Evolutionary conservation across 176 grass and related monocot genomes (phyloP).

Genomic region (Cenchrus fungigraminus): DNA sequence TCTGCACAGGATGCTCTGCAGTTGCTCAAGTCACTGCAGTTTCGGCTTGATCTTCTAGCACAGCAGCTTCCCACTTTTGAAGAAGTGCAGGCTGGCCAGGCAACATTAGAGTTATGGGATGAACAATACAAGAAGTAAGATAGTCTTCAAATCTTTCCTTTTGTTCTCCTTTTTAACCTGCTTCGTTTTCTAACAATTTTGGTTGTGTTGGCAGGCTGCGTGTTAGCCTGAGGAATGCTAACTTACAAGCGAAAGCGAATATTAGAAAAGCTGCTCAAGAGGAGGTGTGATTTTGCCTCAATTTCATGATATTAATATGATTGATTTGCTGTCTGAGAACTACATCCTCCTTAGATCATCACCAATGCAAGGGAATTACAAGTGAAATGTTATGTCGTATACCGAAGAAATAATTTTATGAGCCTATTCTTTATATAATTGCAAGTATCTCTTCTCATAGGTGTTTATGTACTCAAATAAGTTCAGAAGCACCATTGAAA

Average conservation of each 20-base stretch:
- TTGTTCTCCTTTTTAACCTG: neutral
- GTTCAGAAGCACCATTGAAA: neutral
- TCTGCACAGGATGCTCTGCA: conserved; percentile 71
- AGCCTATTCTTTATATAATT: neutral
- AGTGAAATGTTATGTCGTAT: neutral
- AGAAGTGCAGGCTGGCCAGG: conserved; percentile 64
- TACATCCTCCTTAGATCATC: neutral
- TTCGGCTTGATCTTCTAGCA: conserved; percentile 68
- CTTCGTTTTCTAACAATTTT: neutral
- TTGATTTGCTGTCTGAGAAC: neutral
- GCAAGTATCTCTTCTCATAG: neutral
- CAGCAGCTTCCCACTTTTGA: conserved; percentile 81
- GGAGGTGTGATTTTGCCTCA: conserved; percentile 53
- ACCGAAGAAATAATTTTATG: neutral
- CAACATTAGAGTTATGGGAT: conserved; percentile 71
- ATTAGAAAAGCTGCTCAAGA: conserved; percentile 77
- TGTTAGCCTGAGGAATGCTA: conserved; percentile 68
- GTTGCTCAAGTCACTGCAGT: conserved; percentile 76
- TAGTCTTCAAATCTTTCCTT: neutral
- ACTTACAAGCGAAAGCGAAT: conserved; percentile 84
- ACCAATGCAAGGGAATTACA: neutral
- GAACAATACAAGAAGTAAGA: conserved; percentile 69
- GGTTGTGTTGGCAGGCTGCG: conserved; percentile 49
- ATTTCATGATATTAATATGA: conserved; percentile 8
- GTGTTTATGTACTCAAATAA: neutral